phyloP scores from a whole-genome alignment of 2,329 filamentous ascomycete genomes.

The Fusarium haematococcum region DNA sequence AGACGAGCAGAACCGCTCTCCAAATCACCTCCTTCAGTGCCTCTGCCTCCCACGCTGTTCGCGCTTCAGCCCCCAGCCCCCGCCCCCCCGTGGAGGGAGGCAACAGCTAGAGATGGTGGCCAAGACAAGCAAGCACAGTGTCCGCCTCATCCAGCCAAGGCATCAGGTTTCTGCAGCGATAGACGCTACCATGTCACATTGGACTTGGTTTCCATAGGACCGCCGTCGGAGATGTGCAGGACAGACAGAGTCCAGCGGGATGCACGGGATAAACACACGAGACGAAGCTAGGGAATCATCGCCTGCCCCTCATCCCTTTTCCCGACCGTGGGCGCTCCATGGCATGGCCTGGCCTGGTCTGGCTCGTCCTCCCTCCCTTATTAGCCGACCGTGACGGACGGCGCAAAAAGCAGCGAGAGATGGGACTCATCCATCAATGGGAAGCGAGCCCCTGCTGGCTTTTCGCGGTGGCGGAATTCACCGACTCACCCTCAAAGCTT shows the following conservation, averaged over 20 bases:
- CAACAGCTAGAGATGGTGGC: not conserved
- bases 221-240: slow-evolving; percentile 1
- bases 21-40: slow-evolving; percentile 17
- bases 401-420: slow-evolving; percentile 30
- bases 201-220: slow-evolving; percentile 26
- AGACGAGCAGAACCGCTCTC: slow-evolving; percentile 26
- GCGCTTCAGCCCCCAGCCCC: slow-evolving; percentile 19
- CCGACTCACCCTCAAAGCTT: slow-evolving; percentile 19
- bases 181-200: slow-evolving; percentile 11
- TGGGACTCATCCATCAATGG: slow-evolving; percentile 7
- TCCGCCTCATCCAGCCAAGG: not conserved
- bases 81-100: not conserved
- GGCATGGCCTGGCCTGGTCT: slow-evolving; percentile 2
- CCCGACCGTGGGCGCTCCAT: not conserved
- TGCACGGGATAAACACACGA: not conserved
- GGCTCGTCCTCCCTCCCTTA: slow-evolving; percentile 24
- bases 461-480: slow-evolving; percentile 35
- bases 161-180: slow-evolving; percentile 6
- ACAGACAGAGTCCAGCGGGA: not conserved
- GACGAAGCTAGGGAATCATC: not conserved
- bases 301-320: not conserved
- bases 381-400: slow-evolving; percentile 23
- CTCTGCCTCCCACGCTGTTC: slow-evolving; percentile 8
- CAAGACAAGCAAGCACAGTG: slow-evolving; percentile 7
- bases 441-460: slow-evolving; percentile 26